Evolutionary conservation across 2,329 filamentous ascomycete species (phyloP).

Genomic region (Furcasterigmium sp.): DNA sequence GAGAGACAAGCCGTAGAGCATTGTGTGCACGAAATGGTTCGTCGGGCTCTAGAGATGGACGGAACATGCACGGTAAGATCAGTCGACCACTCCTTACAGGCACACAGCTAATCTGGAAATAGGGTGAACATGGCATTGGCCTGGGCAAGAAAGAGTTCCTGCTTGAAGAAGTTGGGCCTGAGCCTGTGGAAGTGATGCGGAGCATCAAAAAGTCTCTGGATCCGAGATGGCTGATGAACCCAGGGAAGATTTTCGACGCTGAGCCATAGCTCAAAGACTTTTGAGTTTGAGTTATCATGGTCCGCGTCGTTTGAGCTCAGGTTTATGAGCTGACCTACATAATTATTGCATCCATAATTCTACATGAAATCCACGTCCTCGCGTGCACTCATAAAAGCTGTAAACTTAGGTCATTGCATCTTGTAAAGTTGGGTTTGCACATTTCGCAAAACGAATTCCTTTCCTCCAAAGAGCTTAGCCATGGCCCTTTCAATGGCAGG

Average conservation of each 20-base stretch:
- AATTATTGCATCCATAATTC: no score
- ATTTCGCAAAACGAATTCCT: no score
- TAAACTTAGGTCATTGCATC: no score
- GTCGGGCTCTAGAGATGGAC: conserved; percentile 88
- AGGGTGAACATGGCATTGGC: conserved; percentile 78
- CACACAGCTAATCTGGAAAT: neutral
- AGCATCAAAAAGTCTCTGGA: conserved; percentile 78
- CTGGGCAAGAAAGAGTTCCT: conserved; percentile 29
- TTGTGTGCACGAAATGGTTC: conserved; percentile 86
- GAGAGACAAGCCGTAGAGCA: conserved; percentile 72
- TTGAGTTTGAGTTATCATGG: no score
- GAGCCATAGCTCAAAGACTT: neutral
- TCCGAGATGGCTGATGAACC: conserved; percentile 85
- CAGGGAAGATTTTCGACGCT: conserved; percentile 63
- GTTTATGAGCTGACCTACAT: no score
- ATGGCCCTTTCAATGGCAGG: no score
- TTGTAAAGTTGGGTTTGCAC: no score
- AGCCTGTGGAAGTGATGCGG: conserved; percentile 83
- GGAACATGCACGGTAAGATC: conserved; percentile 67
- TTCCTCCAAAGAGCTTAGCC: no score
- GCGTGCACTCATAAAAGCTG: no score
- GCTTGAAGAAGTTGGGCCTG: conserved; percentile 44
- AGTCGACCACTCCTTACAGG: neutral
- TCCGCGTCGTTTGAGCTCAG: no score
- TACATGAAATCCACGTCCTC: no score